Evolutionary conservation across 2,329 filamentous ascomycete genomes (phyloP), one percentile per base, ranked within the genome.

Genomic region (Nemania bipapillata): DNA sequence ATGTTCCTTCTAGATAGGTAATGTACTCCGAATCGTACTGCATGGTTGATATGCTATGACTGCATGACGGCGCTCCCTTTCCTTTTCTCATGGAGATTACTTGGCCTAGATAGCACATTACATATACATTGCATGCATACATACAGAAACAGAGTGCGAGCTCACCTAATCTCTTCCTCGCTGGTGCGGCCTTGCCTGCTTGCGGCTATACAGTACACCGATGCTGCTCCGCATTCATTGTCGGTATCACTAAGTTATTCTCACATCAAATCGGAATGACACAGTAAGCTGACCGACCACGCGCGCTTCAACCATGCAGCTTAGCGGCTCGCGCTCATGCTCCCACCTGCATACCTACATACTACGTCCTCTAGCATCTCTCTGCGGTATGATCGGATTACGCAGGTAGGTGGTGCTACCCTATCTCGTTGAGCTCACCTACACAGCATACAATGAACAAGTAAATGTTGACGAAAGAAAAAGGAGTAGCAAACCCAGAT

Each of bases 221-320:
- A 40, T 40, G 47, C 5, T 40, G 50, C 50, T 5, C 24, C 47
- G 32, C 24, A 52, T 20, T n/a, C n/a, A n/a, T n/a, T n/a, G n/a
- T n/a, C n/a, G n/a, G n/a, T n/a, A 42, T 42, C 40, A n/a, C 20
- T 45, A 45, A 35, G 32, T 50, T n/a, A 47, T 54, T 22, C 35
- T 53, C 26, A 54, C 2, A 28, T 49, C 53, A 58, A 20, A 26
- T 26, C 50, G 37, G 37, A 57, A 53, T 57, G 47, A 17, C 64
- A 64, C 56, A 67, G 68, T 70, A 70, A 70, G 68, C 68, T 68
- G 68, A 70, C 63, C 40, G n/a, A n/a, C n/a, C n/a, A n/a, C n/a
- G 28, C 42, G 28, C 60, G 24, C 47, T 47, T 12, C 26, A 20
- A 45, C 42, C 32, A 52, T 58, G 45, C 11, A 49, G 35, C 35